Percentiles rank a stretch among this genome's conserved stretches.
Conservation (phyloP, 495 filamentous ascomycete species). For the Podospora comata region DNA sequence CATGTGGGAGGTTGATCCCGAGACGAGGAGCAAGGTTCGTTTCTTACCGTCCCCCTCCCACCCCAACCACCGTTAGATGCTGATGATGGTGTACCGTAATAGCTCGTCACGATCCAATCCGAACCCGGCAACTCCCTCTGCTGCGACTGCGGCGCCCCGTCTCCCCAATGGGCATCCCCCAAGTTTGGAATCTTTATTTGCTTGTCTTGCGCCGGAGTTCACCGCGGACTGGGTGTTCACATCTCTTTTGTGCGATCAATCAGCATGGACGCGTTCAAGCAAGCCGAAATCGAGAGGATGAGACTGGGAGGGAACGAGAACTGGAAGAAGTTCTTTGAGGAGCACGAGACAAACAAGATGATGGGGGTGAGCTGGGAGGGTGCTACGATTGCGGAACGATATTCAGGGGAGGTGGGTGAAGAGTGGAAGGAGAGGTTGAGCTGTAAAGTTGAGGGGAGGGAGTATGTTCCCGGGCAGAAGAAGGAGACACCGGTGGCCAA, state of each 20-base stretch:
- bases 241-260: conserved; percentile 96
- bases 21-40: conserved; percentile 83
- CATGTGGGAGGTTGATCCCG: conserved; percentile 98
- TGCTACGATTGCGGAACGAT: conserved; percentile 76
- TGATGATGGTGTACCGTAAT: conserved; percentile 9
- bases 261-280: conserved; percentile 97
- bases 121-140: conserved; percentile 80
- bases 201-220: conserved; percentile 89
- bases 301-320: conserved; percentile 76
- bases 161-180: conserved; percentile 85
- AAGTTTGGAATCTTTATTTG: conserved; percentile 91
- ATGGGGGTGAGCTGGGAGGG: conserved; percentile 65
- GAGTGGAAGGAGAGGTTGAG: conserved; percentile 92
- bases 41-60: neutral
- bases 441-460: conserved; percentile 77
- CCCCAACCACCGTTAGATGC: neutral
- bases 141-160: conserved; percentile 90
- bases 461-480: conserved; percentile 69
- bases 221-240: conserved; percentile 92
- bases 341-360: conserved; percentile 61
- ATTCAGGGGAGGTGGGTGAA: conserved; percentile 81
- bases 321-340: conserved; percentile 82
- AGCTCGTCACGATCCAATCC: conserved; percentile 88
- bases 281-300: conserved; percentile 81
- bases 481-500: conserved; percentile 20